Percentiles rank a stretch among this genome's conserved stretches.
Conservation (phyloP, 257 asterid species). For the Gentiana dahurica region DNA sequence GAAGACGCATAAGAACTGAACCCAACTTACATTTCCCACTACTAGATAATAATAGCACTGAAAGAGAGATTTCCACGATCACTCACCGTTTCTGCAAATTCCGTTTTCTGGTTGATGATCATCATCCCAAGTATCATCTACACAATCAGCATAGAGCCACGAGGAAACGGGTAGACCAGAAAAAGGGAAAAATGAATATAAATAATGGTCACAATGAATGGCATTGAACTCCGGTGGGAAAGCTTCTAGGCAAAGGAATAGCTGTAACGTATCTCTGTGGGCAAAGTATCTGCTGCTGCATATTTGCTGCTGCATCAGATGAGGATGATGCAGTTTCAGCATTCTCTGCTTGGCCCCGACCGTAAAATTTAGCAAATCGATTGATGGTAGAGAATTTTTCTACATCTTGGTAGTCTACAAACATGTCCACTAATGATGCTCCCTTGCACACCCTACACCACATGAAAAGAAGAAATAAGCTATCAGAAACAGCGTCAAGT, state of each 20-base stretch:
- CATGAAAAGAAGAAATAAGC: slow-evolving; percentile 1
- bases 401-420: slow-evolving; percentile 70
- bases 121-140: slow-evolving; percentile 27
- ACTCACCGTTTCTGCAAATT: slow-evolving; percentile 24
- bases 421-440: slow-evolving; percentile 59
- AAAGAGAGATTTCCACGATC: slow-evolving; percentile 26
- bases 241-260: slow-evolving; percentile 54
- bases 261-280: slow-evolving; percentile 79
- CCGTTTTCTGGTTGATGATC: slow-evolving; percentile 22
- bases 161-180: not conserved
- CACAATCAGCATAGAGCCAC: slow-evolving; percentile 16
- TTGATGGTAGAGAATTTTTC: slow-evolving; percentile 74
- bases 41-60: slow-evolving; percentile 27
- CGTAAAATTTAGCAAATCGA: slow-evolving; percentile 76
- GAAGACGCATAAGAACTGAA: slow-evolving; percentile 27
- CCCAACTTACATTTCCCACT: slow-evolving; percentile 26
- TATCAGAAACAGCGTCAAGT: slow-evolving; percentile 9
- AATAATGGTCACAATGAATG: slow-evolving; percentile 51
- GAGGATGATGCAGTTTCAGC: slow-evolving; percentile 28
- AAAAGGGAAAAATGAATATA: slow-evolving; percentile 2
- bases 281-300: slow-evolving; percentile 28
- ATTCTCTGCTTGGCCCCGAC: slow-evolving; percentile 61
- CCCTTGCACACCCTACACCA: slow-evolving; percentile 63
- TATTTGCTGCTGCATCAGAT: slow-evolving; percentile 25
- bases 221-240: slow-evolving; percentile 75